Percentiles rank a stretch among this genome's conserved stretches.
Conservation (phyloP, 2,329 filamentous ascomycete species). For the Stylonectria norvegica region DNA sequence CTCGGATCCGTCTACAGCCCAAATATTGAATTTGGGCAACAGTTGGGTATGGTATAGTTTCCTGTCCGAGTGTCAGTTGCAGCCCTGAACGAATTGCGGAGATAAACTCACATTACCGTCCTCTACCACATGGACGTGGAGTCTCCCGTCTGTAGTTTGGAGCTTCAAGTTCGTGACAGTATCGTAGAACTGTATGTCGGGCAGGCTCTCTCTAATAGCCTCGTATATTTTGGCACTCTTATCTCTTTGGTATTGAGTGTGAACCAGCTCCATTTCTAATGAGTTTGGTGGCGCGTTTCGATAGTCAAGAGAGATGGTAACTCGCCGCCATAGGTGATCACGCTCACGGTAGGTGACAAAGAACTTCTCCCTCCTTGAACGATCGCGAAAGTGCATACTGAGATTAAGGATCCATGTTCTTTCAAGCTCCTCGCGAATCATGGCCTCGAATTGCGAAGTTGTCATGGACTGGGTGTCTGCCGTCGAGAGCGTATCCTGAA, state of each 20-base stretch:
- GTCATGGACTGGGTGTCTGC: constrained; percentile 48
- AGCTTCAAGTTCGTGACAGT: constrained; percentile 95
- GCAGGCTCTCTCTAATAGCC: constrained; percentile 84
- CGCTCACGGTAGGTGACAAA: constrained; percentile 91
- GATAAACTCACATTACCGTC: constrained; percentile 67
- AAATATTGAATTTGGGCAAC: constrained; percentile 72
- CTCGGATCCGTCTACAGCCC: constrained; percentile 59
- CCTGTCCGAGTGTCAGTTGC: constrained; percentile 41
- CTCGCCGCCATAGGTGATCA: constrained; percentile 74
- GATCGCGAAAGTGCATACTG: constrained; percentile 96
- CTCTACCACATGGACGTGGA: constrained; percentile 97
- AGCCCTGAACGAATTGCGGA: background rate
- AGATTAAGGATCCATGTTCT: constrained; percentile 92
- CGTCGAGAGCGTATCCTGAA: constrained; percentile 31
- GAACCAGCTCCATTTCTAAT: constrained; percentile 76
- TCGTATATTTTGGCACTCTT: constrained; percentile 94
- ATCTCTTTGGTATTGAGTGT: constrained; percentile 79
- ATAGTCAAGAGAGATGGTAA: constrained; percentile 94
- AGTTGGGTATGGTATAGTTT: constrained; percentile 84
- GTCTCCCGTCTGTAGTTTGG: constrained; percentile 78
- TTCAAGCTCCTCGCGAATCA: constrained; percentile 79
- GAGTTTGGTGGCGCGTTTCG: constrained; percentile 75
- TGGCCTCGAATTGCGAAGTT: constrained; percentile 55
- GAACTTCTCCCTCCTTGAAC: constrained; percentile 91
- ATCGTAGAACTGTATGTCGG: constrained; percentile 93